phyloP scores from a whole-genome alignment of 2,329 filamentous ascomycete species.

The Cercospora beticola region DNA sequence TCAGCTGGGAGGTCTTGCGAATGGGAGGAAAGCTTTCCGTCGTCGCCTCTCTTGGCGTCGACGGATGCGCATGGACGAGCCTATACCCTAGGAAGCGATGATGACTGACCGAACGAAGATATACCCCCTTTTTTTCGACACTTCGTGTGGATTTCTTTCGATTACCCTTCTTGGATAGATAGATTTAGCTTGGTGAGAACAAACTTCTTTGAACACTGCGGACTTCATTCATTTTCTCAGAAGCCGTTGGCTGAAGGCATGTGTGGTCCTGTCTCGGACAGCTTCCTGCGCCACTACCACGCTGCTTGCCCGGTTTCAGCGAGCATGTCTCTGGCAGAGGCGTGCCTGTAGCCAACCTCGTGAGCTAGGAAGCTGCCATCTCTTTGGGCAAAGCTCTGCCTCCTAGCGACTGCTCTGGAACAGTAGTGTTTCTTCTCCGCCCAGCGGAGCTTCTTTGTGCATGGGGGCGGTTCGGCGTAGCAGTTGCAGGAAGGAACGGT shows the following conservation, averaged over 20 bases:
- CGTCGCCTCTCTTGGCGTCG: not conserved
- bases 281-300: not conserved
- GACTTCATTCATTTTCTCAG: not conserved
- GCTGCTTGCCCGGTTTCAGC: too few species aligned
- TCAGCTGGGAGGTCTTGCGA: slow-evolving; percentile 12
- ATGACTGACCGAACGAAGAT: slow-evolving; percentile 15
- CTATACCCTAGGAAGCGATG: slow-evolving; percentile 17
- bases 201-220: not conserved
- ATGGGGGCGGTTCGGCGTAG: not conserved
- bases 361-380: not conserved
- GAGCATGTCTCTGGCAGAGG: too few species aligned
- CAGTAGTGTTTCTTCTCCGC: not conserved
- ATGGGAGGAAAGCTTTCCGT: slow-evolving; percentile 9
- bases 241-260: not conserved
- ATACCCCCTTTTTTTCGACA: slow-evolving; percentile 15
- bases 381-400: not conserved
- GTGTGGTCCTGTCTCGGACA: not conserved
- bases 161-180: slow-evolving; percentile 17
- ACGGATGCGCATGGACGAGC: slow-evolving; percentile 6
- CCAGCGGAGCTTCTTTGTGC: not conserved
- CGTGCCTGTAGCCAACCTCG: too few species aligned
- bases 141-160: slow-evolving; percentile 21
- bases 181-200: slow-evolving; percentile 1
- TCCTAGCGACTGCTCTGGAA: not conserved
- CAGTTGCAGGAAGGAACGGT: not conserved